A percentile compares a stretch with the other conserved stretches of the same genome.
Evolutionary conservation across 352 stramenopile genomes (phyloP).

Genomic region (Globisporangium cederbergense): DNA sequence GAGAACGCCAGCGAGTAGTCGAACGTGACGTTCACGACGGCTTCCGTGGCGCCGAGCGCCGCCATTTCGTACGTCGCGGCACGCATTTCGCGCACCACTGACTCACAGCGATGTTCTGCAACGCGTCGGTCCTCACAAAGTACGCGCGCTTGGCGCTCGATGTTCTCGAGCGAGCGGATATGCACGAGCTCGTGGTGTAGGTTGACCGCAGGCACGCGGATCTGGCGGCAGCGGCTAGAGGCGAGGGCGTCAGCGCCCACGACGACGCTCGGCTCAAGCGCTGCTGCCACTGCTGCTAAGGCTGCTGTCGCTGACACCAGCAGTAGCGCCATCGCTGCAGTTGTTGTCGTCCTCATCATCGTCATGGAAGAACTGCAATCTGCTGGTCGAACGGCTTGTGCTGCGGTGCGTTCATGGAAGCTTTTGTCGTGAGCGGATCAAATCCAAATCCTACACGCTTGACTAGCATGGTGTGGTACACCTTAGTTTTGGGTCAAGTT

Average conservation of each 20-base stretch:
- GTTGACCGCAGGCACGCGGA: conserved; percentile 26
- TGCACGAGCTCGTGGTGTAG: conserved; percentile 31
- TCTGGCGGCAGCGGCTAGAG: conserved; percentile 16
- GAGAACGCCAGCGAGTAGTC: conserved; percentile 49
- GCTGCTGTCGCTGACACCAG: not conserved
- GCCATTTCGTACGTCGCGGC: conserved; percentile 46
- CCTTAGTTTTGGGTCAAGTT: conserved; percentile 3
- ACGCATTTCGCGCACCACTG: conserved; percentile 25
- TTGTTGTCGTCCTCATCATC: not conserved
- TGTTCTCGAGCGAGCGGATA: conserved; percentile 30
- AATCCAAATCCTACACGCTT: not conserved
- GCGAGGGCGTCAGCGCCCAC: not conserved
- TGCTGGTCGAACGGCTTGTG: not conserved
- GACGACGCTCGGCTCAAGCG: not conserved
- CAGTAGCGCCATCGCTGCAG: not conserved
- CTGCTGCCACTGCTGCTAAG: not conserved
- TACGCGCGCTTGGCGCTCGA: conserved; percentile 24
- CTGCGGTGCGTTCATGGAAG: not conserved
- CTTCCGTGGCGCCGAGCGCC: conserved; percentile 34
- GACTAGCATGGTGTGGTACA: conserved; percentile 5
- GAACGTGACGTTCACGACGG: conserved; percentile 54
- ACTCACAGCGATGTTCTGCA: conserved; percentile 29
- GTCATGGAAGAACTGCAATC: not conserved
- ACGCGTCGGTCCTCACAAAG: conserved; percentile 26
- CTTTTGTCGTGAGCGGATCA: conserved; percentile 3